These are phyloP conservation scores for Globisporangium orthogonon DNA, from an alignment of 352 stramenopile genomes.

Conservation along the genomic window DNA sequence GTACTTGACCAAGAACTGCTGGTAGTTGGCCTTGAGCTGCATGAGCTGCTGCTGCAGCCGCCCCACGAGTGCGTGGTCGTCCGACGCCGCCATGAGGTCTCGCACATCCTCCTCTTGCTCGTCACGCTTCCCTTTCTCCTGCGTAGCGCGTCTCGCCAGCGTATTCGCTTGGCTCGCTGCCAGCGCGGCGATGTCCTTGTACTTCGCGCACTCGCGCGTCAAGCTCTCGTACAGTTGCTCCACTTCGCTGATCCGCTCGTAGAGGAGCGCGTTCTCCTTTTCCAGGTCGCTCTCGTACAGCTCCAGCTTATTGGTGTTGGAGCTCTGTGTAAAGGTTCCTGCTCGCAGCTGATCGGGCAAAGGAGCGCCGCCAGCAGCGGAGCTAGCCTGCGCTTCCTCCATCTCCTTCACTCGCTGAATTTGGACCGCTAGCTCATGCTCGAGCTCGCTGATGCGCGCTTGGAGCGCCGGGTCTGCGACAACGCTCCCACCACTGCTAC, in stretches of 20 bases:
- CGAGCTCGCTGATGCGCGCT: constrained; percentile 39
- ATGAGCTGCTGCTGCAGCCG: constrained; percentile 87
- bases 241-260: constrained; percentile 62
- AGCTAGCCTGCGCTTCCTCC: constrained; percentile 15
- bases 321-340: too few species aligned
- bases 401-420: constrained; percentile 35
- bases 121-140: constrained; percentile 39
- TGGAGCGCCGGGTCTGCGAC: constrained; percentile 18
- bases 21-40: constrained; percentile 81
- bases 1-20: constrained; percentile 74
- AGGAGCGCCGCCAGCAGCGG: too few species aligned
- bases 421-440: constrained; percentile 38
- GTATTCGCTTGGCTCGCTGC: constrained; percentile 61
- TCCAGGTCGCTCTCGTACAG: constrained; percentile 23
- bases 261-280: constrained; percentile 48
- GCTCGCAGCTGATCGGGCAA: too few species aligned
- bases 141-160: constrained; percentile 29
- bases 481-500: neutral
- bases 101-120: constrained; percentile 57
- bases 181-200: constrained; percentile 56
- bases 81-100: constrained; percentile 69
- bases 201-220: constrained; percentile 49
- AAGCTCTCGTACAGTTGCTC: constrained; percentile 71
- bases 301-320: neutral
- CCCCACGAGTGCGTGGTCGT: constrained; percentile 89